phyloP scores from a whole-genome alignment of 495 filamentous ascomycete genomes.

The Barbatosphaeria neglecta region DNA sequence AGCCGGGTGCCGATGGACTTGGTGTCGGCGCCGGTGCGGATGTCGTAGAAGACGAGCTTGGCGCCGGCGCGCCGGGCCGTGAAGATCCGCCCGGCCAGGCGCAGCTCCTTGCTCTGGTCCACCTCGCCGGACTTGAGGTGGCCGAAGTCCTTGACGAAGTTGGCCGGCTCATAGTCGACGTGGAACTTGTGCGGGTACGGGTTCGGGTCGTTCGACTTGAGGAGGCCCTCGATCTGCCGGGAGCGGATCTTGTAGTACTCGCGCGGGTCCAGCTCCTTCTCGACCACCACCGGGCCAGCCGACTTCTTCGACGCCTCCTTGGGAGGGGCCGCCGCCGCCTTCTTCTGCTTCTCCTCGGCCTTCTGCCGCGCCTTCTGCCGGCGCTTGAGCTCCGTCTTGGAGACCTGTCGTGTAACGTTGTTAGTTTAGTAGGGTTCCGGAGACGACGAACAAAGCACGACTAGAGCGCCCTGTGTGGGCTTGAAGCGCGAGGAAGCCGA shows the following conservation, averaged over 20 bases:
- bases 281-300: conserved; percentile 18
- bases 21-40: conserved; percentile 46
- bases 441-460: too few species aligned
- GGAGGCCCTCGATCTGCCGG: conserved; percentile 72
- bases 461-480: neutral
- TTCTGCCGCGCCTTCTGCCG: conserved; percentile 81
- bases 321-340: conserved; percentile 63
- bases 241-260: conserved; percentile 92
- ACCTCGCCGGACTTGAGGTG: conserved; percentile 77
- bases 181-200: conserved; percentile 98
- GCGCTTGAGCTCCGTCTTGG: conserved; percentile 91
- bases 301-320: conserved; percentile 53
- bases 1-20: conserved; percentile 54
- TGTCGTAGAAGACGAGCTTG: conserved; percentile 90
- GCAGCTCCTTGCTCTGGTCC: conserved; percentile 56
- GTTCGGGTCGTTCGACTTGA: conserved; percentile 66
- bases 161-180: conserved; percentile 62
- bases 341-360: conserved; percentile 79
- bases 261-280: conserved; percentile 69
- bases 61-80: conserved; percentile 70
- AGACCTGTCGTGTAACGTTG: conserved; percentile 32
- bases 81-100: conserved; percentile 76
- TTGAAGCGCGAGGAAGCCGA: too few species aligned
- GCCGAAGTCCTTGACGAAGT: conserved; percentile 64
- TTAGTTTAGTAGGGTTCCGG: too few species aligned